Conservation (phyloP, 768 basidiomycete genomes). For the Tephrocybe sp. region DNA sequence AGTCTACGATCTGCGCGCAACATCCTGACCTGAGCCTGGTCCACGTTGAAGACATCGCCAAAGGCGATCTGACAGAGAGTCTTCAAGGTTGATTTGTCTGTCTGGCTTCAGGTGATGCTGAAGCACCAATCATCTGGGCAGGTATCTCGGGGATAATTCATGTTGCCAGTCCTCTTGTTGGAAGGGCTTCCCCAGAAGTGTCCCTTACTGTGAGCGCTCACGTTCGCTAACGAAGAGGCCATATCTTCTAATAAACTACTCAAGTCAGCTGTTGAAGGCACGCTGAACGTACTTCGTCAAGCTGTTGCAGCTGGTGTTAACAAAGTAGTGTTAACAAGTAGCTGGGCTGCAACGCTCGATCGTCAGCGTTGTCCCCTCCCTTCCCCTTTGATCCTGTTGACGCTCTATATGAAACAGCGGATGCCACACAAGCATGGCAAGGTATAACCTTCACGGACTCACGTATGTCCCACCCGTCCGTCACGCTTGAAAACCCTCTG, state of each 20-base stretch:
- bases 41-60: conserved; percentile 14
- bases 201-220: conserved; percentile 3
- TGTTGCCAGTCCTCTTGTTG: conserved; percentile 25
- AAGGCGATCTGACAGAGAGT: conserved; percentile 8
- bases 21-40: conserved; percentile 5
- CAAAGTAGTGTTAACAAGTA: conserved; percentile 13
- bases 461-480: neutral
- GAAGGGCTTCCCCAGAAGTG: conserved; percentile 5
- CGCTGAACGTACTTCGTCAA: conserved; percentile 14
- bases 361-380: neutral
- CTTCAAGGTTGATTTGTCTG: conserved; percentile 9
- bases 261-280: conserved; percentile 14
- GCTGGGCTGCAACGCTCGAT: conserved; percentile 9
- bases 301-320: conserved; percentile 9
- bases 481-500: too few species aligned
- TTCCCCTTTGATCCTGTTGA: neutral
- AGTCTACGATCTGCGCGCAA: conserved; percentile 7
- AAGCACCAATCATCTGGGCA: conserved; percentile 29
- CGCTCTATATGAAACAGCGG: neutral
- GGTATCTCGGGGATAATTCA: conserved; percentile 41
- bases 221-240: neutral
- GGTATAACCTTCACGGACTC: conserved; percentile 5
- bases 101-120: too few species aligned
- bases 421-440: neutral
- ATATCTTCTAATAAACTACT: neutral